Evolutionary conservation across 345 rosid species (phyloP).

Genomic region (Eucalyptus grandis): DNA sequence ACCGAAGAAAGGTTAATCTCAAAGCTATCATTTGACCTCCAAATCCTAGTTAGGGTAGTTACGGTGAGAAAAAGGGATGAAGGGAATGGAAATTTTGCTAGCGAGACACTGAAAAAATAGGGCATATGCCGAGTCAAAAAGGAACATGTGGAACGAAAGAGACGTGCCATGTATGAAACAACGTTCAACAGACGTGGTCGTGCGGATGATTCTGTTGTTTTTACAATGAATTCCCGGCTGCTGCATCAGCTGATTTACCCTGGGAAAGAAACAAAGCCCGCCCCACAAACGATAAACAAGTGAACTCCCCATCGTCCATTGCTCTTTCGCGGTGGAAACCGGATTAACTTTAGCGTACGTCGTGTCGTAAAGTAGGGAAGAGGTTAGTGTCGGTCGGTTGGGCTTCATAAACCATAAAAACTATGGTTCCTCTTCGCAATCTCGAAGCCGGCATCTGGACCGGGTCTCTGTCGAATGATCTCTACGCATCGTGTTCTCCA

Average conservation of each 20-base stretch:
- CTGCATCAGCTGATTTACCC: not conserved
- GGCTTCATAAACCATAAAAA: not conserved
- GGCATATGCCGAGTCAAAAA: not conserved
- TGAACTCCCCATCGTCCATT: not conserved
- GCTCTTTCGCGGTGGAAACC: not conserved
- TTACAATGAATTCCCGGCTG: not conserved
- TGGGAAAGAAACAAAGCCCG: not conserved
- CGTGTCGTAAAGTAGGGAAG: not conserved
- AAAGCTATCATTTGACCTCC: not conserved
- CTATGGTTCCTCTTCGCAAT: not conserved
- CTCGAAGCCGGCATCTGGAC: not conserved
- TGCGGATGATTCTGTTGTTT: not conserved
- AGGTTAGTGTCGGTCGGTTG: not conserved
- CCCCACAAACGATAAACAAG: not conserved
- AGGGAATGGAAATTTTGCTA: not conserved
- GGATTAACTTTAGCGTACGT: not conserved
- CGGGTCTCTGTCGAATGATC: not conserved
- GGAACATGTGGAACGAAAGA: not conserved
- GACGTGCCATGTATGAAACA: not conserved
- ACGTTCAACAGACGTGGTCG: not conserved
- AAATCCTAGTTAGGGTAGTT: not conserved
- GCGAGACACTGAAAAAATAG: not conserved
- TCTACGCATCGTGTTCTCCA: not conserved
- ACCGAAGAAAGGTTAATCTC: not conserved
- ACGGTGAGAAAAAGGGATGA: not conserved